A percentile compares a stretch with the other conserved stretches of the same genome.
phyloP scores from a whole-genome alignment of 2,329 filamentous ascomycete species.

The Ophiostoma montium region DNA sequence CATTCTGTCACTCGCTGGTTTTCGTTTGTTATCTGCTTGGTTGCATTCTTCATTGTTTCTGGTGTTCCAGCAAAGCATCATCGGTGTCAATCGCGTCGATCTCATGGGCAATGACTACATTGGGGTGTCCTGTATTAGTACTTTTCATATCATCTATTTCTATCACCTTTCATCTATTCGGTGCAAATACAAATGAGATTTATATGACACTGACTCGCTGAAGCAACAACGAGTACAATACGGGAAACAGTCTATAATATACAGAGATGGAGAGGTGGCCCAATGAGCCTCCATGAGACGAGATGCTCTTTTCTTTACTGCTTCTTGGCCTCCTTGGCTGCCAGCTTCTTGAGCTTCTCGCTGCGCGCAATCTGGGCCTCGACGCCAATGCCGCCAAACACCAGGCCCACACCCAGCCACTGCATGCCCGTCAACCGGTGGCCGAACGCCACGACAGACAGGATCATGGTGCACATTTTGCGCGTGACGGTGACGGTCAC shows the following conservation, averaged over 20 bases:
- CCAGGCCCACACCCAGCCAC: slow-evolving; percentile 81
- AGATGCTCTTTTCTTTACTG: no score
- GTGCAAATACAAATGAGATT: background rate
- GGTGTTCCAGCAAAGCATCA: background rate
- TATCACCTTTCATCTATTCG: background rate
- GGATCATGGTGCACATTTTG: slow-evolving; percentile 98
- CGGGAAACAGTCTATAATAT: no score
- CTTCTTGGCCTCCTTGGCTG: slow-evolving; percentile 32
- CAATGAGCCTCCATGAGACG: no score
- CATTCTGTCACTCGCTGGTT: background rate
- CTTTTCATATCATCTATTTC: background rate
- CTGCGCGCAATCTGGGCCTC: slow-evolving; percentile 68
- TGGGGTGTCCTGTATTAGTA: background rate
- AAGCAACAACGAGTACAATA: no score
- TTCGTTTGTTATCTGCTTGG: background rate
- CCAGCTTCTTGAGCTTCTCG: slow-evolving; percentile 67
- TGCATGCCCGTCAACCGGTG: slow-evolving; percentile 79
- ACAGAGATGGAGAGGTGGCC: no score
- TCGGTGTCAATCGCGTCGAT: background rate
- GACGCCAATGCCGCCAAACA: slow-evolving; percentile 89
- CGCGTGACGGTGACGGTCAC: slow-evolving; percentile 94
- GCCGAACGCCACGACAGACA: slow-evolving; percentile 89
- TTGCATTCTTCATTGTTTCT: background rate
- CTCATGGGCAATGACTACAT: background rate
- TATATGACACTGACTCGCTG: no score